phyloP scores from a whole-genome alignment of 139 green algal genomes.

The Tetraselmis chui region DNA sequence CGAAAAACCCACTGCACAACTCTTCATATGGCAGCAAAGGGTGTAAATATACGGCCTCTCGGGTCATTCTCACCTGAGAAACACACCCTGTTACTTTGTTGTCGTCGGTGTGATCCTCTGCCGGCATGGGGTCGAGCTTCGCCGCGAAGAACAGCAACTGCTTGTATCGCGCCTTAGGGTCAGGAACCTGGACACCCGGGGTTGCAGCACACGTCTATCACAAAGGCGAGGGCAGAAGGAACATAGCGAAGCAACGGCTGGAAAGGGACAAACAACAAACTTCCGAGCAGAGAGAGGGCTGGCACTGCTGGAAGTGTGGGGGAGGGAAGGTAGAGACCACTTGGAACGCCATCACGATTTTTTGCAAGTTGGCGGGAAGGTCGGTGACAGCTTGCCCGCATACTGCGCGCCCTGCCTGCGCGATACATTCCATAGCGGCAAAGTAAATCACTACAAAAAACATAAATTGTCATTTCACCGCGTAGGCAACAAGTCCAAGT shows the following conservation, averaged over 20 bases:
- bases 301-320: background rate
- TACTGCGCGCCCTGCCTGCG: constrained; percentile 45
- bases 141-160: constrained; percentile 94
- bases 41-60: too few species aligned
- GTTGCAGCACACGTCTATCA: background rate
- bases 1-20: too few species aligned
- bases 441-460: too few species aligned
- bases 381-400: constrained; percentile 8
- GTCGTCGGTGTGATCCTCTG: constrained; percentile 55
- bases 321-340: constrained; percentile 37
- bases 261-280: background rate
- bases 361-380: constrained; percentile 53
- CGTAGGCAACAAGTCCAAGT: too few species aligned
- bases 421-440: constrained; percentile 1
- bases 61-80: constrained; percentile 29
- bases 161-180: constrained; percentile 86
- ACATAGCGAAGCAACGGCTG: background rate
- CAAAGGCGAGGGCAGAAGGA: too few species aligned
- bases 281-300: background rate
- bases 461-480: too few species aligned
- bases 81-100: constrained; percentile 95
- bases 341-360: constrained; percentile 69
- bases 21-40: too few species aligned
- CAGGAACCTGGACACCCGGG: constrained; percentile 45
- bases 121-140: constrained; percentile 74